These are phyloP conservation scores for Plenodomus biglobosus DNA, from an alignment of 2,329 filamentous ascomycete genomes.

Conservation along the genomic window DNA sequence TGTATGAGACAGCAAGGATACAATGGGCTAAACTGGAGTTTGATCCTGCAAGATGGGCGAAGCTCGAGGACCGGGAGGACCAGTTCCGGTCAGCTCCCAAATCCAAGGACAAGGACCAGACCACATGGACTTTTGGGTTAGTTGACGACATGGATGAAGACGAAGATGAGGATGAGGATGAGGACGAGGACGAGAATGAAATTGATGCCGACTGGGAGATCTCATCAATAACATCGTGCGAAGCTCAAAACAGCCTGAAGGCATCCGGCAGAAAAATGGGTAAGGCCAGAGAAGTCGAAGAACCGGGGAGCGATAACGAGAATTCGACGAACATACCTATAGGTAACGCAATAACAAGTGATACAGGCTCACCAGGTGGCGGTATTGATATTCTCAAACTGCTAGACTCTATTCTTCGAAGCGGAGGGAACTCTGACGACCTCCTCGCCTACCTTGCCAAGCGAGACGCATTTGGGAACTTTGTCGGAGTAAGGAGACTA, in stretches of 20 bases:
- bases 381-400: background rate
- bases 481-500: background rate
- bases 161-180: background rate
- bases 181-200: background rate
- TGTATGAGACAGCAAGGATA: constrained; percentile 20
- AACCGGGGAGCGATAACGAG: background rate
- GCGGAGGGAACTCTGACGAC: background rate
- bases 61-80: constrained; percentile 1
- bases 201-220: background rate
- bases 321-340: background rate
- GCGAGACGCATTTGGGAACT: background rate
- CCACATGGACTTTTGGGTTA: no score
- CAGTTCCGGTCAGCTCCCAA: background rate
- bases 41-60: constrained; percentile 1
- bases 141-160: background rate
- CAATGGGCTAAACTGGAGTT: constrained; percentile 21
- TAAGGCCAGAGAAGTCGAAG: background rate
- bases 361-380: background rate
- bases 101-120: background rate
- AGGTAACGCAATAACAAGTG: background rate
- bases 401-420: background rate
- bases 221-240: background rate
- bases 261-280: background rate
- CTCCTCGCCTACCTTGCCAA: background rate
- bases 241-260: background rate